Evolutionary conservation across 225 moss, liverwort and hornwort species (phyloP).

Genomic region (Sphagnum tenellum): DNA sequence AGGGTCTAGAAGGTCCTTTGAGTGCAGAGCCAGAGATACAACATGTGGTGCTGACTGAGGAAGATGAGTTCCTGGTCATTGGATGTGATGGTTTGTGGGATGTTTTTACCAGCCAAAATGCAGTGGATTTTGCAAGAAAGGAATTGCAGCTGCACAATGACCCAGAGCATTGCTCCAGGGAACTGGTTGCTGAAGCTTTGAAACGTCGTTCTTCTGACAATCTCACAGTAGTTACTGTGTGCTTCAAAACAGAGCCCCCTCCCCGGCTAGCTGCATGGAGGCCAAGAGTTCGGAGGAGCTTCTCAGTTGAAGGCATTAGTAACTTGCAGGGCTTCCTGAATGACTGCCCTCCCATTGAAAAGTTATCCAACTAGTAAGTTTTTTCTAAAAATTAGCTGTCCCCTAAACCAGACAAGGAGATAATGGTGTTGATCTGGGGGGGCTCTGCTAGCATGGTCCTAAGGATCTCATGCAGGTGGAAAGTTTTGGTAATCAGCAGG

Average conservation of each 20-base stretch:
- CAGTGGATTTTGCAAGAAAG: constrained; percentile 84
- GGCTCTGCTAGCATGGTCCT: no score
- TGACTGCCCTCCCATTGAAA: no score
- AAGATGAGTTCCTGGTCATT: constrained; percentile 91
- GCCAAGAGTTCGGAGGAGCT: no score
- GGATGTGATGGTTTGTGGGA: constrained; percentile 98
- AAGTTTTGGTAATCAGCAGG: no score
- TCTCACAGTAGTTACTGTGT: constrained; percentile 83
- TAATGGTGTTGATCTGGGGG: no score
- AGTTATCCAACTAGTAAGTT: no score
- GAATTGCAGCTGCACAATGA: constrained; percentile 77
- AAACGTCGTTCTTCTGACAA: constrained; percentile 68
- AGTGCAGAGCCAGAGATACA: constrained; percentile 81
- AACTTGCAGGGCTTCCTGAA: no score
- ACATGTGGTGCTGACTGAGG: constrained; percentile 48
- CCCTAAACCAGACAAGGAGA: no score
- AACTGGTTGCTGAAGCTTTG: constrained; percentile 72
- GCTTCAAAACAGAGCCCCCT: constrained; percentile 64
- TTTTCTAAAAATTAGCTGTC: no score
- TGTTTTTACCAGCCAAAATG: constrained; percentile 81
- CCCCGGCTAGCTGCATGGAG: constrained; percentile 22
- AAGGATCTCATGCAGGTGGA: no score
- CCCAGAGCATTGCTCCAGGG: constrained; percentile 74
- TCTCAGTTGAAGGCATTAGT: no score
- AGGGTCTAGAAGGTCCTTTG: constrained; percentile 50